A percentile compares a stretch with the other conserved stretches of the same genome.
Evolutionary conservation across 129 eudicot genomes (phyloP).

Genomic region (Flaveria ramosissima): DNA sequence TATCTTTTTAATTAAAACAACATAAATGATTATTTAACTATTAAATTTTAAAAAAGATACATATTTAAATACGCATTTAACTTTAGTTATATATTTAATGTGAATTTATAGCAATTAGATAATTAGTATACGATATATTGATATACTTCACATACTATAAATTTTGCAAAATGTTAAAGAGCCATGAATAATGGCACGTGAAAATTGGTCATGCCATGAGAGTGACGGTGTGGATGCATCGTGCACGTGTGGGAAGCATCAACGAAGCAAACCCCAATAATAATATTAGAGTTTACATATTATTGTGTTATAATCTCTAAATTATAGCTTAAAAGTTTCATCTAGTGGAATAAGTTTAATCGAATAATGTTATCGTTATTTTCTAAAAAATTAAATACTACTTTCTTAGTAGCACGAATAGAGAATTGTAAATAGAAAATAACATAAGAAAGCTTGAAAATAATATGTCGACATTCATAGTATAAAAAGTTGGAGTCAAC

Average conservation of each 20-base stretch:
- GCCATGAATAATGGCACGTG: constrained; percentile 33
- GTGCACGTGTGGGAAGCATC: constrained; percentile 39
- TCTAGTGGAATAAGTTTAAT: too few relatives aligned
- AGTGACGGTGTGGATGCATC: constrained; percentile 22
- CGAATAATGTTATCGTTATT: too few relatives aligned
- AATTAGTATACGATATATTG: not conserved
- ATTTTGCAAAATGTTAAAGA: constrained; percentile 15
- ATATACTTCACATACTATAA: not conserved
- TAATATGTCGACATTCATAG: too few relatives aligned
- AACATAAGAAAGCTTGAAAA: too few relatives aligned
- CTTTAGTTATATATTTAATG: not conserved
- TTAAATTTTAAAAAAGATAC: not conserved
- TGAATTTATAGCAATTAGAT: not conserved
- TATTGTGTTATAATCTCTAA: not conserved
- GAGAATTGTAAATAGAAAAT: too few relatives aligned
- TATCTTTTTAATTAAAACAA: not conserved
- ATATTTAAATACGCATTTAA: not conserved
- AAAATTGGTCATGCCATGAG: not conserved
- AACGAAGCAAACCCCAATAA: constrained; percentile 8
- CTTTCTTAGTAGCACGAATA: too few relatives aligned
- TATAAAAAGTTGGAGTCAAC: too few relatives aligned
- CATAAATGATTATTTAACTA: not conserved
- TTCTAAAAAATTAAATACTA: too few relatives aligned
- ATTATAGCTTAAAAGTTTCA: not conserved
- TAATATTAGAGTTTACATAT: not conserved